A percentile compares a stretch with the other conserved stretches of the same genome.
phyloP scores from a whole-genome alignment of 192 early-diverging fungal genomes.

The Diversispora eburnea region DNA sequence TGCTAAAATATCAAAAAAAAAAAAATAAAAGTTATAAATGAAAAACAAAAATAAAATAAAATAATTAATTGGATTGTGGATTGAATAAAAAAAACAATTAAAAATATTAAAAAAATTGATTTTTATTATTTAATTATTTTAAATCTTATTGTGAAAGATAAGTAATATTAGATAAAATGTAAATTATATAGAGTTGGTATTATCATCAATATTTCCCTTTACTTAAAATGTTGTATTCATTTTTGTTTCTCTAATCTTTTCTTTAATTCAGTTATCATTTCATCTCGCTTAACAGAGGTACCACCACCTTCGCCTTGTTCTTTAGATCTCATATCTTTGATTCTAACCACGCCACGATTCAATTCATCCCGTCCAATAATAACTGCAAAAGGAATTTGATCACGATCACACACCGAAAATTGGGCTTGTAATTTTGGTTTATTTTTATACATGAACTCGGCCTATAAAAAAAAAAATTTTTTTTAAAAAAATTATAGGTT shows the following conservation, averaged over 20 bases:
- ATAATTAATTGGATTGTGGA: too few relatives aligned
- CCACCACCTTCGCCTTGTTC: constrained; percentile 56
- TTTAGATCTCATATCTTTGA: constrained; percentile 80
- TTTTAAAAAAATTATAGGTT: neutral
- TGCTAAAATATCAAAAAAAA: too few relatives aligned
- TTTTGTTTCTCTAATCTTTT: constrained; percentile 44
- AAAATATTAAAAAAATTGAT: too few relatives aligned
- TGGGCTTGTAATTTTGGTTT: constrained; percentile 81
- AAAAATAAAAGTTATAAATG: too few relatives aligned
- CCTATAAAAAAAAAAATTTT: constrained; percentile 29
- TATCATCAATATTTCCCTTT: too few relatives aligned
- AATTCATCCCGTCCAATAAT: constrained; percentile 85
- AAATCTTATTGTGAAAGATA: too few relatives aligned
- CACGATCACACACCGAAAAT: constrained; percentile 75
- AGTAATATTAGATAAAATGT: too few relatives aligned
- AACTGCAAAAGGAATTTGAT: constrained; percentile 86
- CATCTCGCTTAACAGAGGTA: constrained; percentile 46
- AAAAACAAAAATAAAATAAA: too few relatives aligned
- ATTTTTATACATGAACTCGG: constrained; percentile 90
- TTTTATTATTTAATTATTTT: too few relatives aligned
- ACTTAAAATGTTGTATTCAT: too few relatives aligned
- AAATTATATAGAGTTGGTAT: too few relatives aligned
- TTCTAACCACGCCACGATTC: constrained; percentile 71
- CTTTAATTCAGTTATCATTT: constrained; percentile 63
- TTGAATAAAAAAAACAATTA: too few relatives aligned